These are phyloP conservation scores for Tausonia pullulans DNA, from an alignment of 1,284 basidiomycete species.

Conservation along the genomic window DNA sequence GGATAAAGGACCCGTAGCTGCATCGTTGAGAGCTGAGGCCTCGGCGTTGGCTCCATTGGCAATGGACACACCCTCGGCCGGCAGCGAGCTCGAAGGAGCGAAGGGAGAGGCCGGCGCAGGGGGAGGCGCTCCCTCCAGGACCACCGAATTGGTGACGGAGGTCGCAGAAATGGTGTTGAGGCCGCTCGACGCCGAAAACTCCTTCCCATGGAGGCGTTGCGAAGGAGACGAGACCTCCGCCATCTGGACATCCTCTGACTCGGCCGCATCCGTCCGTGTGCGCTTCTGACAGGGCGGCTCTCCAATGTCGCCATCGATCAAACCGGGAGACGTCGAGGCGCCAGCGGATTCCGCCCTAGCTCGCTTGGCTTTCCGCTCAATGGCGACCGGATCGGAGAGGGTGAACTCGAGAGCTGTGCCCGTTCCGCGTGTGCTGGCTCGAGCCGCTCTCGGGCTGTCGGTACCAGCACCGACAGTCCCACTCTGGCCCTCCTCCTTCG, in stretches of 20 bases:
- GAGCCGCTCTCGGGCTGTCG: slow-evolving; percentile 30
- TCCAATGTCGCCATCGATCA: slow-evolving; percentile 40
- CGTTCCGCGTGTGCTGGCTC: slow-evolving; percentile 22
- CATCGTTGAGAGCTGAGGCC: too few species aligned
- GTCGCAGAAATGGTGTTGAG: neutral
- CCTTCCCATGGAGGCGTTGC: too few species aligned
- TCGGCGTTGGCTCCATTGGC: too few species aligned
- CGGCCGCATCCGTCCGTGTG: slow-evolving; percentile 55
- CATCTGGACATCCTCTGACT: neutral
- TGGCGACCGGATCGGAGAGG: slow-evolving; percentile 49
- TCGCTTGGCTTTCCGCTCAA: slow-evolving; percentile 48
- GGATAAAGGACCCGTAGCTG: neutral
- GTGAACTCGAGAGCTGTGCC: slow-evolving; percentile 49
- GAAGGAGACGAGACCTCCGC: neutral
- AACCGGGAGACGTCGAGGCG: neutral
- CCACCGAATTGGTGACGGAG: too few species aligned
- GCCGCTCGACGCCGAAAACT: neutral
- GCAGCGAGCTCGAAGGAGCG: too few species aligned
- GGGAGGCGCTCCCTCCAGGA: too few species aligned
- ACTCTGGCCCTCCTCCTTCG: slow-evolving; percentile 39
- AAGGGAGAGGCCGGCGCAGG: too few species aligned
- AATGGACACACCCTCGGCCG: too few species aligned
- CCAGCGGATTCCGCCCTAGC: neutral
- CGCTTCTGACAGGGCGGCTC: slow-evolving; percentile 60
- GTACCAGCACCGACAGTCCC: too few species aligned